Conservation (phyloP, 108 stramenopile genomes). For the Pseudonitzschia multistriata region DNA sequence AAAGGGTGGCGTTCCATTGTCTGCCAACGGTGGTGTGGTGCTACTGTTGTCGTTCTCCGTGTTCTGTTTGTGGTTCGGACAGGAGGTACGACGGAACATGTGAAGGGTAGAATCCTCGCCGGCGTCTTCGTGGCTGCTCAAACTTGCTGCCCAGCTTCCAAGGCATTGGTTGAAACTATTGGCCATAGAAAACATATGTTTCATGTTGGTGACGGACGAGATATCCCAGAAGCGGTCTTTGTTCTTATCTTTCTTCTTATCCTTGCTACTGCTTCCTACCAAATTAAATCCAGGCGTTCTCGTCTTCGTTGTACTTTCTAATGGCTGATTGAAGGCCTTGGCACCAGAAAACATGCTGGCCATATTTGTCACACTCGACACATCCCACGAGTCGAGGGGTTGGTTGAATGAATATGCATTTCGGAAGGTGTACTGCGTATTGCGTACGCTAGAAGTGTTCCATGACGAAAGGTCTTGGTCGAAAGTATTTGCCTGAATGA, state of each 20-base stretch:
- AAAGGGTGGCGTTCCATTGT: no score
- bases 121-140: not conserved
- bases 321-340: conserved; percentile 21
- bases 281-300: no score
- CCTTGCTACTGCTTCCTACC: no score
- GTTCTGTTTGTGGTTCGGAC: not conserved
- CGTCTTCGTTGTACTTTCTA: not conserved
- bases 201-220: not conserved
- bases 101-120: not conserved
- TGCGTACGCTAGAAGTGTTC: not conserved
- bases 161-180: not conserved
- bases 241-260: not conserved
- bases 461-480: conserved; percentile 27
- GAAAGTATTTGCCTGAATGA: conserved; percentile 16
- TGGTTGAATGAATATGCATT: conserved; percentile 37
- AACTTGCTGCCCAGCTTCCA: not conserved
- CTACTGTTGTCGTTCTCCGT: not conserved
- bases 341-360: conserved; percentile 37
- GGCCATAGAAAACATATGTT: not conserved
- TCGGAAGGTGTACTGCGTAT: conserved; percentile 31
- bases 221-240: not conserved
- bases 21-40: no score
- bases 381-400: conserved; percentile 30
- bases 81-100: not conserved
- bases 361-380: conserved; percentile 25